Evolutionary conservation across 2,329 filamentous ascomycete genomes (phyloP), one percentile per base, ranked within the genome.

Genomic region (Colletotrichum lindemuthianum): DNA sequence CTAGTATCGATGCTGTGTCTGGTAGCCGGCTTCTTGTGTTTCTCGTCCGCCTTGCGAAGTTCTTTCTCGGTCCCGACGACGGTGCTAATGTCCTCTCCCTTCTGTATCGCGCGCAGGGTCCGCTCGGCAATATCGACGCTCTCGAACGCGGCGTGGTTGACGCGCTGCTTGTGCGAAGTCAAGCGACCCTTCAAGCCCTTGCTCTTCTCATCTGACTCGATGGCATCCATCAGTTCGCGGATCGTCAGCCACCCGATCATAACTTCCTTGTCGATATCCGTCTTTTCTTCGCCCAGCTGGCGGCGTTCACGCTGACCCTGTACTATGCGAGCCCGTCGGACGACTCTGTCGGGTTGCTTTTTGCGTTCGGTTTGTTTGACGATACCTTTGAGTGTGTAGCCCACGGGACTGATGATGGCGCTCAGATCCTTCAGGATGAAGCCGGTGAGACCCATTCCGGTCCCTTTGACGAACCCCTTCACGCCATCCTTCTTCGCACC

Each of bases 381-480:
- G 0, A 90, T 72, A 0, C 89, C 89, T 71, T 91, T 90, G 67
- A 90, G 79, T 0, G 86, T 82, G 69, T 88, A 91, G 0, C 87
- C 88, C 3, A 87, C 69, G 0, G 87, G 87, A 0, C 88, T 87
- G 1, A 89, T 72, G 1, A 90, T 61, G 6, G 88, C 89, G 0
- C 88, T 81, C 6, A 90, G 80, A 54, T 89, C 84, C 73, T 91
- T 91, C 34, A 91, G 79, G 2, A 90, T 80, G 32, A 90, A 83
- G 0, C 89, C 88, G 1, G 83, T 86, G 8, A 90, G 69, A 1
- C 89, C 89, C 80, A 88, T 88, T 12, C 86, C 88, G 0, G 88
- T 76, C 2, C 89, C 89, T 44, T 84, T 77, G 13, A 84, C 70
- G 41, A 83, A 78, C 0, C 81, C 82, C 15, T 75, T 59, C 0